A percentile compares a stretch with the other conserved stretches of the same genome.
These are phyloP conservation scores for Mucor piriformis DNA, from an alignment of 371 early-diverging fungal species.

Conservation along the genomic window DNA sequence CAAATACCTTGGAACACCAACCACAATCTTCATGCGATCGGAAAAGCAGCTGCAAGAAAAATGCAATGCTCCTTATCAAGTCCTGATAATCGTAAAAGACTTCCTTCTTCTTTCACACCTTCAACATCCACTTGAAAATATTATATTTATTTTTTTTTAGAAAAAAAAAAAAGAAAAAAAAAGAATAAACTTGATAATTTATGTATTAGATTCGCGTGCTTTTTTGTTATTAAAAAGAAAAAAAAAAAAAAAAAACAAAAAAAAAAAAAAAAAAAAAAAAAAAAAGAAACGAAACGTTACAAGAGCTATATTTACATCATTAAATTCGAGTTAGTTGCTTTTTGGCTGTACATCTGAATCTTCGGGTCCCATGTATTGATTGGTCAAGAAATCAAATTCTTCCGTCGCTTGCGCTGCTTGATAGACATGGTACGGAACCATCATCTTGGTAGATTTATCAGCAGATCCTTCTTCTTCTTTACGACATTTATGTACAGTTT, in stretches of 20 bases:
- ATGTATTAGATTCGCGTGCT: no score
- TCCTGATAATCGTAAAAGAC: conserved; percentile 11
- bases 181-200: no score
- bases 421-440: conserved; percentile 57
- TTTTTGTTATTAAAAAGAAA: no score
- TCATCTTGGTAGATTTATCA: conserved; percentile 37
- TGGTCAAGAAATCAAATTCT: conserved; percentile 59
- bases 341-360: background rate
- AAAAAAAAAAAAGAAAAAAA: background rate
- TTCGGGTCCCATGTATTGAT: conserved; percentile 50
- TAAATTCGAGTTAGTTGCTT: background rate
- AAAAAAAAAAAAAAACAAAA: no score
- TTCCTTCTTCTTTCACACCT: conserved; percentile 14
- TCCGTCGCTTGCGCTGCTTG: conserved; percentile 45
- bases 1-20: background rate
- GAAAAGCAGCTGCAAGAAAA: conserved; percentile 21
- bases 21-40: conserved; percentile 11
- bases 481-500: conserved; percentile 30
- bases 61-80: conserved; percentile 21
- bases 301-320: background rate
- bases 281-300: no score
- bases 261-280: no score
- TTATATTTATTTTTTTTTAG: background rate
- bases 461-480: conserved; percentile 28
- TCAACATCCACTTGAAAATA: conserved; percentile 21